A percentile compares a stretch with the other conserved stretches of the same genome.
These are phyloP conservation scores for Pseudogymnoascus sp. DNA, from an alignment of 2,329 filamentous ascomycete genomes.

Conservation along the genomic window DNA sequence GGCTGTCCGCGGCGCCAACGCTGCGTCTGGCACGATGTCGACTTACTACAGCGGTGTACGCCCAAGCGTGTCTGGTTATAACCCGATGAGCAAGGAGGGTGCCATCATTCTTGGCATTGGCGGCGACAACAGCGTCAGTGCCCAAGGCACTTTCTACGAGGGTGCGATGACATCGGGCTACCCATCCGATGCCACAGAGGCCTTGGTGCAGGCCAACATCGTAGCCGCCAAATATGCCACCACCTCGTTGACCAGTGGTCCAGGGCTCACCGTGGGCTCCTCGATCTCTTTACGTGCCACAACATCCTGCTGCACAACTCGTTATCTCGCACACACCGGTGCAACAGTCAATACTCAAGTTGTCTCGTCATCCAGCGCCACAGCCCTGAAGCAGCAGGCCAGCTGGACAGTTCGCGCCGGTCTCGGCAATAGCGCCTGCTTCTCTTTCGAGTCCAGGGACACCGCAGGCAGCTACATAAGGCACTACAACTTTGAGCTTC, in stretches of 20 bases:
- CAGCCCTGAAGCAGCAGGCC: slow-evolving; percentile 41
- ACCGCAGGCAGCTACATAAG: slow-evolving; percentile 50
- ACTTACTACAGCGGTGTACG: slow-evolving; percentile 52
- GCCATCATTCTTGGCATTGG: slow-evolving; percentile 58
- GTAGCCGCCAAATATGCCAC: slow-evolving; percentile 49
- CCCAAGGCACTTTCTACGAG: slow-evolving; percentile 55
- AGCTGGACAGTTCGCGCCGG: slow-evolving; percentile 48
- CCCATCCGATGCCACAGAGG: slow-evolving; percentile 48
- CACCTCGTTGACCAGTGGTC: slow-evolving; percentile 39
- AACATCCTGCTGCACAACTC: slow-evolving; percentile 43
- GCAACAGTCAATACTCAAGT: slow-evolving; percentile 46
- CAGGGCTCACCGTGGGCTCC: slow-evolving; percentile 39
- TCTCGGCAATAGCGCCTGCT: slow-evolving; percentile 48
- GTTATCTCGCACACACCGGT: slow-evolving; percentile 47
- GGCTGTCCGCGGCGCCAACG: slow-evolving; percentile 52
- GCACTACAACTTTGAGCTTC: slow-evolving; percentile 45
- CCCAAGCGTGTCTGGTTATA: slow-evolving; percentile 45
- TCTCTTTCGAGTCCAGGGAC: slow-evolving; percentile 53
- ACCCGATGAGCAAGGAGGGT: slow-evolving; percentile 54
- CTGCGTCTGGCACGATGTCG: slow-evolving; percentile 44
- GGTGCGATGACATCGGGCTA: slow-evolving; percentile 54
- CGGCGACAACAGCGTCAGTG: slow-evolving; percentile 52
- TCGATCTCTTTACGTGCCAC: slow-evolving; percentile 48
- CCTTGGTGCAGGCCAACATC: slow-evolving; percentile 49
- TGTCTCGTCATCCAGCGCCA: slow-evolving; percentile 42